Percentiles rank a stretch among this genome's conserved stretches.
phyloP scores from a whole-genome alignment of 78 protist genomes.

The Protostelium mycophagum region DNA sequence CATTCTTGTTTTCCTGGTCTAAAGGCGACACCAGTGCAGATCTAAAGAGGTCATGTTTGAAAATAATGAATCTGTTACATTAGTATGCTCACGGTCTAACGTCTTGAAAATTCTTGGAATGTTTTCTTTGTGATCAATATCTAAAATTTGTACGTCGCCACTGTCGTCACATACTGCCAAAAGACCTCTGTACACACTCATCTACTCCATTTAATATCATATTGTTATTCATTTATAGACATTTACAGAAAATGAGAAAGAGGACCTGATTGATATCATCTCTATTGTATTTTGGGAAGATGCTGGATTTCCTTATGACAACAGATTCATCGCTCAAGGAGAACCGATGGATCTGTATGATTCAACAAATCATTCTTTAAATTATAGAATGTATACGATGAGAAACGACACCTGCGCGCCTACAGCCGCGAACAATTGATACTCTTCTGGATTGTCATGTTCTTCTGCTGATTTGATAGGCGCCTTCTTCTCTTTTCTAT shows the following conservation, averaged over 20 bases:
- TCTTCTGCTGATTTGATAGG: not conserved
- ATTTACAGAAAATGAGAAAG: too few relatives aligned
- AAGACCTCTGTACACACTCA: not conserved
- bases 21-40: not conserved
- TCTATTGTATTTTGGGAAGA: not conserved
- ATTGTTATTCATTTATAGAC: too few relatives aligned
- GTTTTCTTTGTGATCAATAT: constrained; percentile 7
- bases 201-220: not conserved
- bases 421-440: not conserved
- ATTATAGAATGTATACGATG: not conserved
- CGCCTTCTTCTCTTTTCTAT: not conserved
- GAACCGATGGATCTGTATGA: not conserved
- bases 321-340: not conserved
- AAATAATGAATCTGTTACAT: constrained; percentile 48
- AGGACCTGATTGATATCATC: not conserved
- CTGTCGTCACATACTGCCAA: constrained; percentile 51
- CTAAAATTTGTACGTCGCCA: constrained; percentile 41
- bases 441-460: not conserved
- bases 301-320: not conserved
- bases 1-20: not conserved
- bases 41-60: not conserved
- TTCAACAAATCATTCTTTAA: not conserved
- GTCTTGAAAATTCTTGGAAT: constrained; percentile 11
- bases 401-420: not conserved
- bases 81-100: constrained; percentile 34